Conservation (phyloP, 1,139 yeast species). For the Pichia sorboxylosa region DNA sequence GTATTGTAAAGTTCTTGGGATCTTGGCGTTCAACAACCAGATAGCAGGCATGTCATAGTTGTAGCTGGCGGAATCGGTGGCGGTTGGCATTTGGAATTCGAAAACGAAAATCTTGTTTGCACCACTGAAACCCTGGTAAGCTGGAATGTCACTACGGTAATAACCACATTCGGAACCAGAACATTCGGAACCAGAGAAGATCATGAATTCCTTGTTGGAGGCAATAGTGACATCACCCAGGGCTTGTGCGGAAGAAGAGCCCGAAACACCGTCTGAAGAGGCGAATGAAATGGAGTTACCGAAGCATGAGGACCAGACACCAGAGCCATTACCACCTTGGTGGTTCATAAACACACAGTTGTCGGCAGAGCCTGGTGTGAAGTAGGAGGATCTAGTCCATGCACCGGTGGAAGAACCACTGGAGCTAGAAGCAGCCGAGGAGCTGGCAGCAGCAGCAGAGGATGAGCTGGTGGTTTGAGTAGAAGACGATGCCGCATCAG, state of each 20-base stretch:
- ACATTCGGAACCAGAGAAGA: slow-evolving; percentile 64
- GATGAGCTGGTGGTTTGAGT: slow-evolving; percentile 12
- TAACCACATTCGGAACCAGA: slow-evolving; percentile 65
- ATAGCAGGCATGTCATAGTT: slow-evolving; percentile 88
- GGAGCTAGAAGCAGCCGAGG: slow-evolving; percentile 23
- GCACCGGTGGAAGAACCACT: slow-evolving; percentile 33
- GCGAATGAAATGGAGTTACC: slow-evolving; percentile 84
- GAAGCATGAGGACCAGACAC: slow-evolving; percentile 71
- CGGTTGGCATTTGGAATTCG: slow-evolving; percentile 86
- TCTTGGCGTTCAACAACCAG: slow-evolving; percentile 89
- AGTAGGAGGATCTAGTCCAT: slow-evolving; percentile 74
- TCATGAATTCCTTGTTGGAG: slow-evolving; percentile 67
- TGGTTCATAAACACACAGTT: slow-evolving; percentile 78
- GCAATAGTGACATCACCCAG: slow-evolving; percentile 51
- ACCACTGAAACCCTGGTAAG: slow-evolving; percentile 84
- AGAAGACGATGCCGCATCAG: slow-evolving; percentile 2
- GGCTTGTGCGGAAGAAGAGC: slow-evolving; percentile 51
- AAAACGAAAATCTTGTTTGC: slow-evolving; percentile 72
- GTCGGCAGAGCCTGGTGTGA: slow-evolving; percentile 48
- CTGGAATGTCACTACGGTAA: slow-evolving; percentile 77
- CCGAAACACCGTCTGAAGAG: slow-evolving; percentile 56
- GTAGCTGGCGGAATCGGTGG: slow-evolving; percentile 32
- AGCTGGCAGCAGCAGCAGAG: slow-evolving; percentile 19
- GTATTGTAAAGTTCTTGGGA: slow-evolving; percentile 89
- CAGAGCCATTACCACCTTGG: slow-evolving; percentile 73